Conservation (phyloP, 2,329 filamentous ascomycete genomes). For the Tolypocladium inflatum region DNA sequence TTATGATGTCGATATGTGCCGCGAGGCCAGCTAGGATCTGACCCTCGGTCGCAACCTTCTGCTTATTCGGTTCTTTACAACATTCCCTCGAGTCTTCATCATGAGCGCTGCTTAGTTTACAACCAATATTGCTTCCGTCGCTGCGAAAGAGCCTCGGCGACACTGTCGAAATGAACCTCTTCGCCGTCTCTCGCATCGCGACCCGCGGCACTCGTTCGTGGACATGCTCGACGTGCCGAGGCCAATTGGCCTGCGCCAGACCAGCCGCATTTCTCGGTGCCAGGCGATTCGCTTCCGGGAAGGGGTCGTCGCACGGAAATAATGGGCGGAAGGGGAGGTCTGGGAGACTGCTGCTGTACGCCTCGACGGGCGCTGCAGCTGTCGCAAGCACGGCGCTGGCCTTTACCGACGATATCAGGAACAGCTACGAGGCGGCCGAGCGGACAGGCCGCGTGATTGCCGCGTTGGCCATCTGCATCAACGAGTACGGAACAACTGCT, state of each 20-base stretch:
- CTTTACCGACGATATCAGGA: constrained; percentile 62
- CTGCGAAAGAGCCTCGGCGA: not conserved
- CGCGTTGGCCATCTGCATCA: constrained; percentile 72
- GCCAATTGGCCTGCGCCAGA: constrained; percentile 24
- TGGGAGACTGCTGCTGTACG: constrained; percentile 31
- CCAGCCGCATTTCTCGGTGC: constrained; percentile 13
- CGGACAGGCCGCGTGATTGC: constrained; percentile 70
- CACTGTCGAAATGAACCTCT: constrained; percentile 28
- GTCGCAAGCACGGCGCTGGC: constrained; percentile 38
- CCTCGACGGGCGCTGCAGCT: constrained; percentile 41
- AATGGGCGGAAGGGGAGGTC: constrained; percentile 13
- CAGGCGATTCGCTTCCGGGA: constrained; percentile 20
- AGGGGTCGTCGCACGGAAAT: constrained; percentile 10
- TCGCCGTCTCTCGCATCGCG: constrained; percentile 28
- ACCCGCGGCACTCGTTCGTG: constrained; percentile 27
- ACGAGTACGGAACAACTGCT: constrained; percentile 53
- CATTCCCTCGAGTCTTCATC: not conserved
- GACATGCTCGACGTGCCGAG: constrained; percentile 37
- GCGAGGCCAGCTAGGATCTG: not conserved
- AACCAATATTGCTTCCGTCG: not conserved
- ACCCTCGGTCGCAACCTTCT: not conserved
- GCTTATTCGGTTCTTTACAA: not conserved
- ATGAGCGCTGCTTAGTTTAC: constrained; percentile 6
- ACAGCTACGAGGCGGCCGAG: constrained; percentile 65
- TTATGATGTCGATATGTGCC: constrained; percentile 5